Evolutionary conservation across 2,329 filamentous ascomycete species (phyloP).

Genomic region (Talaromyces islandicus): DNA sequence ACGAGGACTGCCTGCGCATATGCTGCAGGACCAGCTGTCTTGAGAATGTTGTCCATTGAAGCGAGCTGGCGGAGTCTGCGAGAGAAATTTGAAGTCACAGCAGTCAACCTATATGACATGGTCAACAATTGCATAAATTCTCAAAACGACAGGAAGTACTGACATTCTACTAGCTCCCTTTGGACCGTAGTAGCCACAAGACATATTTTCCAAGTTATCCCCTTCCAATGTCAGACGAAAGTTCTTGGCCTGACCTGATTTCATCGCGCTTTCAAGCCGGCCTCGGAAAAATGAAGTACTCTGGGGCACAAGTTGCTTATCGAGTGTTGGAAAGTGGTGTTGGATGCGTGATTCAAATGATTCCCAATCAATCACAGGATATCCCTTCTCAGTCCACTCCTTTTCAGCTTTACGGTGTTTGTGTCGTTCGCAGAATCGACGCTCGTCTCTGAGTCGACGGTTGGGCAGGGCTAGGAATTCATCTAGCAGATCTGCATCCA

Average conservation of each 20-base stretch:
- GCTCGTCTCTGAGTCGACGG: slow-evolving; percentile 30
- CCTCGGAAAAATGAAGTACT: slow-evolving; percentile 55
- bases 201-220: slow-evolving; percentile 48
- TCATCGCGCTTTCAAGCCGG: slow-evolving; percentile 50
- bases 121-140: background rate
- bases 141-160: slow-evolving; percentile 19
- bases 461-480: slow-evolving; percentile 39
- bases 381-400: slow-evolving; percentile 50
- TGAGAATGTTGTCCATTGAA: slow-evolving; percentile 59
- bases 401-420: slow-evolving; percentile 48
- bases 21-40: slow-evolving; percentile 58
- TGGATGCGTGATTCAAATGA: slow-evolving; percentile 54
- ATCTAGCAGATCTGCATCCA: slow-evolving; percentile 52
- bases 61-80: slow-evolving; percentile 56
- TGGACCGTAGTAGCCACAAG: slow-evolving; percentile 78
- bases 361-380: slow-evolving; percentile 68
- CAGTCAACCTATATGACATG: slow-evolving; percentile 40
- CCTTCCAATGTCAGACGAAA: slow-evolving; percentile 48
- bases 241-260: slow-evolving; percentile 54
- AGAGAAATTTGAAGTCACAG: slow-evolving; percentile 57
- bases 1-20: slow-evolving; percentile 73
- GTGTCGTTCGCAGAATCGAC: slow-evolving; percentile 59
- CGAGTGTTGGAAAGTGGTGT: slow-evolving; percentile 51
- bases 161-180: slow-evolving; percentile 67
- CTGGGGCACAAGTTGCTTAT: slow-evolving; percentile 51